Evolutionary conservation across 495 filamentous ascomycete genomes (phyloP).

Genomic region (Trichoderma orchidacearum): DNA sequence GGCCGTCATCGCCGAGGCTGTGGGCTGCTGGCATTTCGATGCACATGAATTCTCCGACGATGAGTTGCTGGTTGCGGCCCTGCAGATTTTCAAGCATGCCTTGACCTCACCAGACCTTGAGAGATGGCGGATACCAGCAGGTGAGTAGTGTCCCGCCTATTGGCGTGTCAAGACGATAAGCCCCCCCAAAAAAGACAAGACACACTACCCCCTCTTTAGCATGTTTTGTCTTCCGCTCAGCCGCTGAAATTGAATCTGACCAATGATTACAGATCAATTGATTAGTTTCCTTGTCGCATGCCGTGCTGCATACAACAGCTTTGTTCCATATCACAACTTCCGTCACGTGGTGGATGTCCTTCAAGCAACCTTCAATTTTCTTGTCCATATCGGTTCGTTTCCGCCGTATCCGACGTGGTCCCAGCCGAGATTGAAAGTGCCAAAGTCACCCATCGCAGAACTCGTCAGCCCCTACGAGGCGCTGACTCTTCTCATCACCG

Average conservation of each 20-base stretch:
- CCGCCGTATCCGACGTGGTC: constrained; percentile 41
- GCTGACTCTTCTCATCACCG: constrained; percentile 78
- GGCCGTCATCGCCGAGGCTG: constrained; percentile 47
- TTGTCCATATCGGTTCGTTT: constrained; percentile 68
- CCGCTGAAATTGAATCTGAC: constrained; percentile 6
- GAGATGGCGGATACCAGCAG: constrained; percentile 60
- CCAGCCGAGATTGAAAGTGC: constrained; percentile 2
- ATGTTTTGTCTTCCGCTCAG: background rate
- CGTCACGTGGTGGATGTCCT: constrained; percentile 93
- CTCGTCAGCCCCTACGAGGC: constrained; percentile 75
- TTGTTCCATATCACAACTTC: constrained; percentile 98
- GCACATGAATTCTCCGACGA: constrained; percentile 83
- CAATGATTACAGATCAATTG: constrained; percentile 41
- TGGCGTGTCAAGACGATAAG: background rate
- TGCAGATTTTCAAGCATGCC: constrained; percentile 80
- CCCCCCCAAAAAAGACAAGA: no score
- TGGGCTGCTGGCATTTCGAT: constrained; percentile 78
- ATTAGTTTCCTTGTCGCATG: constrained; percentile 71
- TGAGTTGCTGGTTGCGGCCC: constrained; percentile 67
- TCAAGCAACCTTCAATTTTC: constrained; percentile 84
- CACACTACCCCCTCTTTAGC: background rate
- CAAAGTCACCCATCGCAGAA: constrained; percentile 51
- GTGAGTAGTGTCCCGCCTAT: constrained; percentile 28
- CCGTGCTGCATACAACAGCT: constrained; percentile 78
- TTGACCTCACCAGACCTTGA: constrained; percentile 69